phyloP scores from a whole-genome alignment of 139 green algal genomes.

The Tetraselmis striata region DNA sequence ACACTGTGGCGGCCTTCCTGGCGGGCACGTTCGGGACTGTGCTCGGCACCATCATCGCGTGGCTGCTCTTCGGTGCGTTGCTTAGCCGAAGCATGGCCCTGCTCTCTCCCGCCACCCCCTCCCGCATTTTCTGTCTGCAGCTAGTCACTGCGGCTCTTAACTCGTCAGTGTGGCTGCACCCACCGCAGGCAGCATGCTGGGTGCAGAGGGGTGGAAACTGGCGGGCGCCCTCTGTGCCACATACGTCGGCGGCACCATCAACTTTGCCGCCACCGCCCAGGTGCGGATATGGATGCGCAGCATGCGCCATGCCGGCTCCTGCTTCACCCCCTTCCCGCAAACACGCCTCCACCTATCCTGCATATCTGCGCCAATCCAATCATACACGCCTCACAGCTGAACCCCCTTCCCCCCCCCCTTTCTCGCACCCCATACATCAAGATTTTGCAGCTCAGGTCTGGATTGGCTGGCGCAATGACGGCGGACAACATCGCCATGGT shows the following conservation, averaged over 20 bases:
- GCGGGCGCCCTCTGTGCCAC: slow-evolving; percentile 58
- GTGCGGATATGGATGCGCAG: too few species aligned
- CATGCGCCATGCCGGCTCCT: too few species aligned
- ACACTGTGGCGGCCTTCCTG: slow-evolving; percentile 46
- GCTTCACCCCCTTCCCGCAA: too few species aligned
- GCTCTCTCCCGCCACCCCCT: not conserved
- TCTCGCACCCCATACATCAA: not conserved
- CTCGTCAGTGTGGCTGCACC: too few species aligned
- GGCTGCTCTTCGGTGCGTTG: slow-evolving; percentile 29
- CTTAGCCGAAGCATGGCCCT: too few species aligned
- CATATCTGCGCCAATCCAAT: too few species aligned
- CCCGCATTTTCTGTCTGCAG: too few species aligned
- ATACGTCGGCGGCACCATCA: slow-evolving; percentile 75
- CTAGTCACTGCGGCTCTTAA: too few species aligned
- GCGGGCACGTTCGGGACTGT: slow-evolving; percentile 46
- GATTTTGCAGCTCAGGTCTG: slow-evolving; percentile 7
- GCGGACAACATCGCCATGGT: slow-evolving; percentile 74
- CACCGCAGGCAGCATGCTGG: slow-evolving; percentile 20
- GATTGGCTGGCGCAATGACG: slow-evolving; percentile 54
- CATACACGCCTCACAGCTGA: too few species aligned
- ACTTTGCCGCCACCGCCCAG: slow-evolving; percentile 66
- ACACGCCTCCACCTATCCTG: too few species aligned
- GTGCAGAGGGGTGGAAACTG: slow-evolving; percentile 44
- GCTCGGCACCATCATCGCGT: slow-evolving; percentile 43
- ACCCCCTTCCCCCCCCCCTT: not conserved